These are phyloP conservation scores for Inga oerstediana DNA, from an alignment of 306 rosid species.

Conservation along the genomic window DNA sequence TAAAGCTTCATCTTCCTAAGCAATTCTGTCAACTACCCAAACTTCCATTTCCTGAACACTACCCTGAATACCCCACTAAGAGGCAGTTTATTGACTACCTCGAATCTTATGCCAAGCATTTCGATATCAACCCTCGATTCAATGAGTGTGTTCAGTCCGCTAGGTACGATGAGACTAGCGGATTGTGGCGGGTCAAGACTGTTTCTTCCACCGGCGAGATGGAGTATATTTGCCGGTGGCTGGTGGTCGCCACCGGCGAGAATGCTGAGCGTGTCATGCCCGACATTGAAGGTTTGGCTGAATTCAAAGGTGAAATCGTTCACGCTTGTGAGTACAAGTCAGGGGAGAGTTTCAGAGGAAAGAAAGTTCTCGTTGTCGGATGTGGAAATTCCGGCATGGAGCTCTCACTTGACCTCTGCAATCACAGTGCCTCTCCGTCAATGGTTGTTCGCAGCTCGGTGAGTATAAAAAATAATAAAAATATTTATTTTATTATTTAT, in stretches of 20 bases:
- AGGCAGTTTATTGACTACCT: constrained; percentile 78
- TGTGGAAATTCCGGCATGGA: constrained; percentile 99
- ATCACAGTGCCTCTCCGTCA: constrained; percentile 78
- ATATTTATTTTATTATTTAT: neutral
- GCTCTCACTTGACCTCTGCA: constrained; percentile 83
- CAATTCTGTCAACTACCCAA: constrained; percentile 88
- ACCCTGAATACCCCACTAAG: constrained; percentile 85
- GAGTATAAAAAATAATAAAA: constrained; percentile 11
- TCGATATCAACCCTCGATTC: constrained; percentile 74
- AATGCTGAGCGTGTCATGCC: constrained; percentile 87
- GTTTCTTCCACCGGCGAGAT: constrained; percentile 47
- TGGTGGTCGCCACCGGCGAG: constrained; percentile 92
- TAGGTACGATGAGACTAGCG: constrained; percentile 68
- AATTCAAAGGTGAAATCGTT: constrained; percentile 65
- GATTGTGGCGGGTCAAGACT: constrained; percentile 74
- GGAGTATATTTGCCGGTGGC: constrained; percentile 86
- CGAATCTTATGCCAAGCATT: constrained; percentile 58
- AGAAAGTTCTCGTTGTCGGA: constrained; percentile 90
- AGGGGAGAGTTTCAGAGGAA: constrained; percentile 70
- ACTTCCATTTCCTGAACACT: constrained; percentile 71
- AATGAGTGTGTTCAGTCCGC: constrained; percentile 74
- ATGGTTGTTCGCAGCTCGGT: constrained; percentile 91
- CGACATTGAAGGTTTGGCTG: constrained; percentile 65
- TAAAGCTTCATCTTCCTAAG: constrained; percentile 94
- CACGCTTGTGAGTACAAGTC: constrained; percentile 85